phyloP scores from a whole-genome alignment of 805 yeast species.

The Pichia paraexigua region DNA sequence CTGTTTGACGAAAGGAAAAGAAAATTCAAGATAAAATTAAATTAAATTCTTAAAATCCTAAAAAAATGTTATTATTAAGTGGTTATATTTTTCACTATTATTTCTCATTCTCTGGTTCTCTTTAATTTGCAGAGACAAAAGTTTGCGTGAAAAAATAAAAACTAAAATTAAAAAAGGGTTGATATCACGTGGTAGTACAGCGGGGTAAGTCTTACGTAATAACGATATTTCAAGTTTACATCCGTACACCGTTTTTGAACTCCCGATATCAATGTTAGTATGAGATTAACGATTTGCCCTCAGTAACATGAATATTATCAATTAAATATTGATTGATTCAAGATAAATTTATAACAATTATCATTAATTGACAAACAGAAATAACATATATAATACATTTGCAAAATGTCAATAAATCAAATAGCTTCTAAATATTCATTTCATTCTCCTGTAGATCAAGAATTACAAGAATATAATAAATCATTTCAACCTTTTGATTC shows the following conservation, averaged over 20 bases:
- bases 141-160: background rate
- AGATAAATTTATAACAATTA: no score
- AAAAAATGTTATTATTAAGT: background rate
- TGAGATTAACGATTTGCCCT: background rate
- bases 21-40: background rate
- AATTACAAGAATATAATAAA: constrained; percentile 16
- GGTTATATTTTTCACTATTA: background rate
- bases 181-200: background rate
- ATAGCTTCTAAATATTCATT: constrained; percentile 23
- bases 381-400: no score
- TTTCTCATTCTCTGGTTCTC: background rate
- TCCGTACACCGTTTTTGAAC: background rate
- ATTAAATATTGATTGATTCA: no score
- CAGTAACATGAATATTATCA: background rate
- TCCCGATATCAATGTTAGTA: no score
- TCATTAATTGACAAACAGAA: no score
- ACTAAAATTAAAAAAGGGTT: background rate
- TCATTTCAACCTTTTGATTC: background rate
- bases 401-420: constrained; percentile 25
- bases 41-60: background rate
- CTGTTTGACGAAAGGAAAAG: background rate
- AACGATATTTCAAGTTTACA: no score
- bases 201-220: background rate
- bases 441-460: constrained; percentile 19
- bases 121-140: no score